Base-by-base conservation (phyloP, 2,329 filamentous ascomycete genomes). In the Trichoderma lentiforme region DNA sequence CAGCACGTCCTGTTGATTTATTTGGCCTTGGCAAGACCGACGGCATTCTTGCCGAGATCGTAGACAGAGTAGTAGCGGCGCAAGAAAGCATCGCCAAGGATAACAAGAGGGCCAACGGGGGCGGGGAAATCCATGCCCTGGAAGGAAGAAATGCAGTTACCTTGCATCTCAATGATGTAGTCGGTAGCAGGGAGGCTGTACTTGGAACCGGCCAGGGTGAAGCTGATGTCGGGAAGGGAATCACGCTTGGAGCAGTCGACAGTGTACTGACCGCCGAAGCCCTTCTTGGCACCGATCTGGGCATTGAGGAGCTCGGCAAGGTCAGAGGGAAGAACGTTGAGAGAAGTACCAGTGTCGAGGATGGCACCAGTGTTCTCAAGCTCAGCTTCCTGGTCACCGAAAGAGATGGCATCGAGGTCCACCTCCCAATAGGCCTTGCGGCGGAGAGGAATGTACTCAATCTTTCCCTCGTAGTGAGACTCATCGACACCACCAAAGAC, bases 391-490 rank as follows among this genome's bases (percentile, higher is more conserved):
- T 93, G 89, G 68, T 95, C 88, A 78, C 96, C 97, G 75, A 98
- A 94, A 71, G 92, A 90, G 84, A 99, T 96, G 75, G 94, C 88
- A 79, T 98, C 92, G 74, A 99, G 91, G 79, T 98, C 95, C 71
- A 99, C 95, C 88, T 99, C 96, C 96, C 96, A 99, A 89, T 99
- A 99, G 64, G 96, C 96, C 92, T 98, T 98, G 82, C 96, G 93
- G 83, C 96, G 93, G 77, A 99, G 90, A 70, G 96, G 96, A 77
- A 99, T 94, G 83, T 94, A 97, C 81, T 91, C 93, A 79, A 99
- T 89, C 83, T 98, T 91, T 79, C 96, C 96, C 51, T 88, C 91
- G 82, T 87, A 90, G 87, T 96, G 94, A 80, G 86, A 85, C 85
- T 94, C 86, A 83, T 98, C 91, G 74, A 97, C 84, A 76, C 95